Evolutionary conservation across 78 protist species (phyloP), one percentile per base, ranked within the genome.

Genomic region (Guillardia theta): DNA sequence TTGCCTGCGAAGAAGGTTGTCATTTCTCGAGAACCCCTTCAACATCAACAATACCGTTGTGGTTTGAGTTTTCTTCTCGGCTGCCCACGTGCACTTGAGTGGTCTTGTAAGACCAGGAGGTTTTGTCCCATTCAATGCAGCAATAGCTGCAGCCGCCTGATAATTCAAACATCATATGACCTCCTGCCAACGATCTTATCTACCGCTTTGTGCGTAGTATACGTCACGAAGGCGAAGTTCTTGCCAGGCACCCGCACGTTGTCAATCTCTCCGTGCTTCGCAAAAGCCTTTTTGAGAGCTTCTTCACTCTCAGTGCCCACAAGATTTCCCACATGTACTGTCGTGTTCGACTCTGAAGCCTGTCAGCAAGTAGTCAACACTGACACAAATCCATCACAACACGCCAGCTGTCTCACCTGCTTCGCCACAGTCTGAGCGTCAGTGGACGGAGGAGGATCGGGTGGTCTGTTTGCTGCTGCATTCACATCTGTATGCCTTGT

Each of bases 201-300:
- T 24, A 64, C 90, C 90, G 45, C 90, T 22, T 24, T 21, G 48
- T 78, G 90, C 33, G 90, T 78, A 22, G 90, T 43, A 30, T 27
- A 78, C 30, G 45, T 36, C 10, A 78, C 48, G 33, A 78, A 78
- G 10, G 53, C 90, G 33, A 78, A 78, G 50, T 78, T 78, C 48
- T 78, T 78, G 48, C 90, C 90, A 36, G 90, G 90, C 45, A 78
- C 90, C 21, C 90, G 90, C 43, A 78, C 44, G 33, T 78, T 78
- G 21, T 78, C 90, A 48, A 78, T 78, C 30, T 22, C 18, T 36
- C 90, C 90, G 48, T 24, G 44, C 33, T 78, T 50, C 33, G 39
- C 48, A 19, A 78, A 78, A 18, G 90, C 90, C 6, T 37, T 43
- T 46, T 50, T 46, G 43, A 78, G 45, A 27, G 21, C 18, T 36